These are phyloP conservation scores for Sporisorium reilianum DNA, from an alignment of 1,284 basidiomycete species.

Conservation along the genomic window DNA sequence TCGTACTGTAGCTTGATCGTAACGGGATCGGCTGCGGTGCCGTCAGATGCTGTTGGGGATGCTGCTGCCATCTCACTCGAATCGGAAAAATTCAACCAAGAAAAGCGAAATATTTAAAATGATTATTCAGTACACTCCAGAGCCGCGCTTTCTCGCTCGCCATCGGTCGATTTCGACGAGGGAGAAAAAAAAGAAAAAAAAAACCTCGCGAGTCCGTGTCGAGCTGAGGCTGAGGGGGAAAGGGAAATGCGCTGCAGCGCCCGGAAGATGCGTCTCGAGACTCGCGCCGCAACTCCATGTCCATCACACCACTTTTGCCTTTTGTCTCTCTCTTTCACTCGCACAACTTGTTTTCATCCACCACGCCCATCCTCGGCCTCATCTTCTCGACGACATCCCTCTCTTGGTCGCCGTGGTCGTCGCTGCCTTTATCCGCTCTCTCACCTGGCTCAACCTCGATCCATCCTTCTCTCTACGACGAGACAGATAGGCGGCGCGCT, in stretches of 20 bases:
- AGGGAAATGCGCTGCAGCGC: conserved; percentile 4
- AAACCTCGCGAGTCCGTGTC: neutral
- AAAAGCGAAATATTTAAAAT: too few species aligned
- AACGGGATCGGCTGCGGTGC: neutral
- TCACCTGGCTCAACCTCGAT: neutral
- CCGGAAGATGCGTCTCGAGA: neutral
- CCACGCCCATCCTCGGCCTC: neutral
- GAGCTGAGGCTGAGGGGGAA: neutral
- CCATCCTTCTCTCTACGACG: neutral
- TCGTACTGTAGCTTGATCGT: neutral
- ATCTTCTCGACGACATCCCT: neutral
- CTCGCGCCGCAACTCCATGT: conserved; percentile 22
- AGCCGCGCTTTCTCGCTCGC: too few species aligned
- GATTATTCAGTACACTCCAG: too few species aligned
- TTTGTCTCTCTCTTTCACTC: neutral
- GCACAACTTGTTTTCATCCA: neutral
- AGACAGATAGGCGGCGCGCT: neutral
- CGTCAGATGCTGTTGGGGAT: too few species aligned
- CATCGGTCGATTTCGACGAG: neutral
- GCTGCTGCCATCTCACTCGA: too few species aligned
- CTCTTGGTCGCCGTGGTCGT: neutral
- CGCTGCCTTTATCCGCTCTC: too few species aligned
- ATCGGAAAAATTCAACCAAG: conserved; percentile 6
- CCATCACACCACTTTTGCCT: conserved; percentile 11
- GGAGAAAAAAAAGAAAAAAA: neutral